These are phyloP conservation scores for Solanum ossicruentum DNA, from an alignment of 257 asterid genomes.

Conservation along the genomic window DNA sequence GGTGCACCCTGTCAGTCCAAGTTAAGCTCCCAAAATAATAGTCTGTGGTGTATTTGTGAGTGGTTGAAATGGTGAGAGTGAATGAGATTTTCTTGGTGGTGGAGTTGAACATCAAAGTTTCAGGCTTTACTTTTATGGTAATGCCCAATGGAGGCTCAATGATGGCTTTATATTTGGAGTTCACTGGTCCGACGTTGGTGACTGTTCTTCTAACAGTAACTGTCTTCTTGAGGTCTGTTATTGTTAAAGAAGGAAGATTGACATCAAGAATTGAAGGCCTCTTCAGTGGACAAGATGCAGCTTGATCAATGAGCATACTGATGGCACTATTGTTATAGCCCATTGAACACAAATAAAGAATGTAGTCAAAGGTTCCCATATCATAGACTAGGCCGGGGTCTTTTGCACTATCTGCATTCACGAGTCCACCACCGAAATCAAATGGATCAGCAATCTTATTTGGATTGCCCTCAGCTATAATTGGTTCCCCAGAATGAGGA, in stretches of 20 bases:
- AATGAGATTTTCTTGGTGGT: slow-evolving; percentile 16
- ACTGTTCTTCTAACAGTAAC: slow-evolving; percentile 19
- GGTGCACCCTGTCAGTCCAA: slow-evolving; percentile 29
- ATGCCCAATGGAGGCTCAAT: slow-evolving; percentile 31
- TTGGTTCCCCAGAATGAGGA: slow-evolving; percentile 16
- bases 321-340: slow-evolving; percentile 9
- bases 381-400: slow-evolving; percentile 23
- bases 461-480: slow-evolving; percentile 1
- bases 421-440: slow-evolving; percentile 25
- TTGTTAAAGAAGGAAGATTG: slow-evolving; percentile 33
- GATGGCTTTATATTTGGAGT: slow-evolving; percentile 18
- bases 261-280: slow-evolving; percentile 18
- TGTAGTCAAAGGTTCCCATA: slow-evolving; percentile 14
- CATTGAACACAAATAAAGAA: slow-evolving; percentile 20
- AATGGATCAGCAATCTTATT: slow-evolving; percentile 14
- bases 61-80: slow-evolving; percentile 17
- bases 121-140: slow-evolving; percentile 20
- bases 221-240: slow-evolving; percentile 19
- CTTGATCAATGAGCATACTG: slow-evolving; percentile 8
- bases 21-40: slow-evolving; percentile 33
- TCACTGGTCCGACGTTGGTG: slow-evolving; percentile 29
- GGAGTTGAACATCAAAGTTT: slow-evolving; percentile 16
- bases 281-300: slow-evolving; percentile 9
- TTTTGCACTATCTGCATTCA: not conserved
- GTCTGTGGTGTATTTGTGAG: slow-evolving; percentile 14